Evolutionary conservation across 2,329 filamentous ascomycete genomes (phyloP), one percentile per base, ranked within the genome.

Genomic region (Juglanconis juglandina): DNA sequence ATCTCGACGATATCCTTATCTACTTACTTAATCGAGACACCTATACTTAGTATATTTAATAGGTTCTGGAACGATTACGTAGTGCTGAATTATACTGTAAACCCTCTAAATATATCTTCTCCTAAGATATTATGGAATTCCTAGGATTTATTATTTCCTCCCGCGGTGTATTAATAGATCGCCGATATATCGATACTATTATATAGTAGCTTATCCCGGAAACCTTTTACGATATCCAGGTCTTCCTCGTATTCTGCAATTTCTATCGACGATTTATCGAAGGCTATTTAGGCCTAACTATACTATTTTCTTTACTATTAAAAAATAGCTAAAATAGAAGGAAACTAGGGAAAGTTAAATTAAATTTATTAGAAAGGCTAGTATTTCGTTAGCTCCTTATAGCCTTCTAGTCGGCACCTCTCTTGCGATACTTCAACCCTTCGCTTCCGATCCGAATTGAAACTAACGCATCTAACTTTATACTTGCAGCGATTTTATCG

Each of bases 181-280:
- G 30, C 34, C 14, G 5, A 13, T 13, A 34, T 4, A 37, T 51
- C 13, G 30, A 3, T n/a, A 37, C 39, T 51, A 41, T 58, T 5
- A 4, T 30, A 3, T 35, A 33, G 5, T 50, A 51, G 35, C 30
- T 24, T 51, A 4, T 46, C 55, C 17, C 14, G 4, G 3, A 32
- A n/a, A 47, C 39, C 33, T 54, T 14, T 42, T 30, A 34, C 7
- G 32, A 62, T 66, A 67, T 64, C 35, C 17, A 58, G 41, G 48
- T 53, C 14, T 67, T 63, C 56, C 47, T 69, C 51, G 53, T 60
- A 0, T 67, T 66, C 46, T 64, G 48, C 44, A 66, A 66, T 37
- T 67, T 65, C 30, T 65, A 67, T 33, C 58, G 53, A 5, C 49
- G 54, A 0, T 55, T 55, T 46, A 42, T 55, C 3, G 10, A 24